Conservation (phyloP, 495 filamentous ascomycete species). For the Penicillium daleae region DNA sequence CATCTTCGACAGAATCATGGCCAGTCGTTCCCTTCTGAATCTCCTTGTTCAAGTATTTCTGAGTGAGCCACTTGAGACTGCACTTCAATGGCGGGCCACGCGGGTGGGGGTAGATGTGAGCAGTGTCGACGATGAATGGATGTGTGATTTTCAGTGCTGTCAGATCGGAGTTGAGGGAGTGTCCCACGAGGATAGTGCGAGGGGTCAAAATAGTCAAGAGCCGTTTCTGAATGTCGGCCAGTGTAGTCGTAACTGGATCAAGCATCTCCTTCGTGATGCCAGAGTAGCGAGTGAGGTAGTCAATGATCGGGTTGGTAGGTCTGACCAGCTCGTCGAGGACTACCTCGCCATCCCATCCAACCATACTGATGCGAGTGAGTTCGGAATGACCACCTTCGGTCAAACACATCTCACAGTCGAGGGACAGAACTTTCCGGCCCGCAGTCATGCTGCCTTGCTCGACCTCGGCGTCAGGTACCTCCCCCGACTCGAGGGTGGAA, state of each 20-base stretch:
- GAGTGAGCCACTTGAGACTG: constrained; percentile 80
- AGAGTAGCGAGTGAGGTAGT: constrained; percentile 88
- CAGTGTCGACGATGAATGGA: constrained; percentile 90
- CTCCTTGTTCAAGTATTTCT: constrained; percentile 77
- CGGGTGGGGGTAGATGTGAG: constrained; percentile 81
- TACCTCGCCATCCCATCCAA: constrained; percentile 82
- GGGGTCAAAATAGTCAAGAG: constrained; percentile 74
- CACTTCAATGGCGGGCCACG: constrained; percentile 73
- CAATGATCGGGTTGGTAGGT: constrained; percentile 76
- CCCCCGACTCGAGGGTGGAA: constrained; percentile 64
- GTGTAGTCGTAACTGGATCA: constrained; percentile 77
- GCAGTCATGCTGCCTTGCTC: constrained; percentile 81
- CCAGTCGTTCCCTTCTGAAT: constrained; percentile 82
- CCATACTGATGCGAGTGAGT: constrained; percentile 83
- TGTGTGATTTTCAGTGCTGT: constrained; percentile 82
- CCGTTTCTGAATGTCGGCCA: constrained; percentile 78
- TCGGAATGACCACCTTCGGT: constrained; percentile 75
- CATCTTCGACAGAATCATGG: constrained; percentile 92
- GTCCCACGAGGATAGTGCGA: constrained; percentile 80
- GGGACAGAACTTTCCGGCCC: constrained; percentile 76
- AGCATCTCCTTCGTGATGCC: constrained; percentile 88
- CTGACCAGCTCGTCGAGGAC: constrained; percentile 92
- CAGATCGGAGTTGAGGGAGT: constrained; percentile 90
- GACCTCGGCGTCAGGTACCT: constrained; percentile 68
- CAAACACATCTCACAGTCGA: constrained; percentile 97